Evolutionary conservation across 192 early-diverging fungal species (phyloP), one percentile per base, ranked within the genome.

Genomic region (Spizellomyces punctatus): DNA sequence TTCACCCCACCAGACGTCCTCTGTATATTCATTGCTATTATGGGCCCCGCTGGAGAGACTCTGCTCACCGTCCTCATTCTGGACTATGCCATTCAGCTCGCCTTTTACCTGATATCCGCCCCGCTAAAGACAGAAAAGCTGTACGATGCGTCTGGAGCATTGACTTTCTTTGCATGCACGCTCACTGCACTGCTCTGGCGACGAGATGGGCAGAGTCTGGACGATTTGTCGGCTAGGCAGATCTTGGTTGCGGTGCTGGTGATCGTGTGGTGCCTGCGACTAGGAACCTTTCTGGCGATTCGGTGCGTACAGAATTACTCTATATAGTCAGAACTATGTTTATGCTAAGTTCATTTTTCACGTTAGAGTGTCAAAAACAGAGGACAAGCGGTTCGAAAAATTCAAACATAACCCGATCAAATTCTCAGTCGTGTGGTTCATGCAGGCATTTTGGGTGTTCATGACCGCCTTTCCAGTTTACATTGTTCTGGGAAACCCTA

Each of bases 371-470:
- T 50, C 42, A 9, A 77, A 58, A 67, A 60, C 61, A 46, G 48
- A 69, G 14, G 76, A 77, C 43, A 50, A 79, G 52, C 73, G 85
- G 41, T 87, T 87, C 62, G 83, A 80, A 27, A 66, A 75, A 10
- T 70, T 82, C 42, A 87, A 87, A 59, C 55, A 62, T 45, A 69
- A 78, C 46, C 81, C 81, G 21, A 54, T 66, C 59, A 71, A 76
- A 36, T 86, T 87, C 63, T 27, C 64, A 0, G 58, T 82, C 10
- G 69, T 82, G 12, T 87, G 81, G 81, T n/a, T 76, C 49, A 45
- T 85, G 47, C 85, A 87, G 63, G 68, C 82, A 43, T 57, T 81
- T 44, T 87, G 85, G 85, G 75, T 87, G 56, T 85, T 72, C 75
- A 46, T 85, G n/a, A 87, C 85, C 14, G 78, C 79, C 0, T 71